These are phyloP conservation scores for Dorcoceras hygrometricum DNA, from an alignment of 257 asterid genomes.

Conservation along the genomic window DNA sequence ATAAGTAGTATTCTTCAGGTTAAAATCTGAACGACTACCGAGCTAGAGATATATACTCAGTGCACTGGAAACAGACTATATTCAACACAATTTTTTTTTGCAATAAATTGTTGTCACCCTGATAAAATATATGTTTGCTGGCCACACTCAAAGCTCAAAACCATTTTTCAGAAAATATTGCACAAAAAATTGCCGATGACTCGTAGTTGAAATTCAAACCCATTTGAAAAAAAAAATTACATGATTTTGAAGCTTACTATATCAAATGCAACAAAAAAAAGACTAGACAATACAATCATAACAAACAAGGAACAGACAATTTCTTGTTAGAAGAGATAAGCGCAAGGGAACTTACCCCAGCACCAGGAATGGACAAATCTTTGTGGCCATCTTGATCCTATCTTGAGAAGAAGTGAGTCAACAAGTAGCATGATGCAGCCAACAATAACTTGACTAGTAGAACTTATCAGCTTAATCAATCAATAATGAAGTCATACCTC, in stretches of 20 bases:
- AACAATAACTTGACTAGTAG: conserved; percentile 20
- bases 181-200: background rate
- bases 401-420: conserved; percentile 26
- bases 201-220: conserved; percentile 10
- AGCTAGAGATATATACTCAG: conserved; percentile 8
- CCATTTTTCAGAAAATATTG: background rate
- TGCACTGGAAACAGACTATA: background rate
- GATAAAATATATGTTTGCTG: background rate
- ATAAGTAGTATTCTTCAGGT: conserved; percentile 21
- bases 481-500: conserved; percentile 50
- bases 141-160: background rate
- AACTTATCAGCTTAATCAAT: conserved; percentile 22
- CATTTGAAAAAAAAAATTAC: conserved; percentile 2
- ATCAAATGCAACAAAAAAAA: conserved; percentile 14
- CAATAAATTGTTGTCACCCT: background rate
- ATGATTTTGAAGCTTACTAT: background rate
- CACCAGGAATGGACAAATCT: conserved; percentile 82
- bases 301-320: conserved; percentile 12
- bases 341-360: conserved; percentile 65
- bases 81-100: background rate
- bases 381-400: conserved; percentile 71
- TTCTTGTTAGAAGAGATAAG: conserved; percentile 13
- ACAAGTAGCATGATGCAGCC: conserved; percentile 19
- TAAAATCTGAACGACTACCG: conserved; percentile 18
- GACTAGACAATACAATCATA: conserved; percentile 9